Conservation (phyloP, 169 alveolate species). For the Plasmodium knowlesi region DNA sequence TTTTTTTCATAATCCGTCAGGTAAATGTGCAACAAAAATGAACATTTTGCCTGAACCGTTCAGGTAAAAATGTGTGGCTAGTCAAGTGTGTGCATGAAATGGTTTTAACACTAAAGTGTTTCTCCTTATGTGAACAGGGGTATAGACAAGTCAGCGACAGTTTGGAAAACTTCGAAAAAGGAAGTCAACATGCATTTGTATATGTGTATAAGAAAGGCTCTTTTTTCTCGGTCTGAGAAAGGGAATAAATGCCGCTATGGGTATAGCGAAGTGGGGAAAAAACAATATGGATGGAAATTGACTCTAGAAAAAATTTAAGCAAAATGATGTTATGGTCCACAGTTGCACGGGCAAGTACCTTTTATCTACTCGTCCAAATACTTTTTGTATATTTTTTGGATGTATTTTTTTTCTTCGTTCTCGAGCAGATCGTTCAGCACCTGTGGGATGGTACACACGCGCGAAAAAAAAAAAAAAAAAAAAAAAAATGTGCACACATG, state of each 20-base stretch:
- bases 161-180: background rate
- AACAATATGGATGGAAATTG: background rate
- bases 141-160: background rate
- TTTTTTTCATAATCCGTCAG: conserved; percentile 9
- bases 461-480: background rate
- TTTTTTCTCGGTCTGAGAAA: background rate
- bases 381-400: conserved; percentile 53
- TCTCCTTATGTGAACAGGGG: background rate
- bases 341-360: background rate
- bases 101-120: background rate
- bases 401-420: conserved; percentile 54
- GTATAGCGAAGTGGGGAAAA: background rate
- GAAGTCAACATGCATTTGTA: background rate
- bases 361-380: conserved; percentile 35
- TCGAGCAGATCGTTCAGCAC: conserved; percentile 59
- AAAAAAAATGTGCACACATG: background rate
- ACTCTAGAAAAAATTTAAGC: background rate
- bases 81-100: background rate
- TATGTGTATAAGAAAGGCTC: background rate
- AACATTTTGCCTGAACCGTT: background rate
- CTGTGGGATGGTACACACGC: background rate
- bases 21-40: background rate
- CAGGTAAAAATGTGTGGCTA: conserved; percentile 8
- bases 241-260: background rate
- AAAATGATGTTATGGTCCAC: background rate